phyloP scores from a whole-genome alignment of 1,284 basidiomycete genomes.

The Cutaneotrichosporon sp. region DNA sequence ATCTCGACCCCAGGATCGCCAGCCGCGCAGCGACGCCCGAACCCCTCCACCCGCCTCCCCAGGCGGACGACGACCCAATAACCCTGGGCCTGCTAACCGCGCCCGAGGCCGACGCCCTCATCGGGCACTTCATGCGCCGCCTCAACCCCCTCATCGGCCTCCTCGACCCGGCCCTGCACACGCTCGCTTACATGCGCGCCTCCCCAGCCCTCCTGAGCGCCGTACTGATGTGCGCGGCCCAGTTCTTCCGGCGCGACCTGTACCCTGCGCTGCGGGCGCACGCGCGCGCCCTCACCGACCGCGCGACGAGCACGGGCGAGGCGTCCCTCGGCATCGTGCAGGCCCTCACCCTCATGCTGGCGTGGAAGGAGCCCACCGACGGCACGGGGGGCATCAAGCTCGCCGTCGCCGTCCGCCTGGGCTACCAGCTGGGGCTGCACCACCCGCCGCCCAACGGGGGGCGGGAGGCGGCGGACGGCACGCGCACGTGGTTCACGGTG shows the following conservation, averaged over 20 bases:
- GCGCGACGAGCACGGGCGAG: constrained; percentile 7
- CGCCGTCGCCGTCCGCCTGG: constrained; percentile 20
- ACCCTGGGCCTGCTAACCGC: constrained; percentile 15
- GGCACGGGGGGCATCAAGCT: constrained; percentile 19
- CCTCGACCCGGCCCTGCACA: constrained; percentile 26
- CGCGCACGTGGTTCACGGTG: constrained; percentile 19
- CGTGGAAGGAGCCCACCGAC: constrained; percentile 24
- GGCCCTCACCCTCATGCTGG: constrained; percentile 18
- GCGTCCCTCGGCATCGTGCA: constrained; percentile 17
- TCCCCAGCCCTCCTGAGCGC: constrained; percentile 19
- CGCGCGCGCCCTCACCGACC: constrained; percentile 14
- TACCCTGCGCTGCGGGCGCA: constrained; percentile 14
- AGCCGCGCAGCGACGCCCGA: neutral
- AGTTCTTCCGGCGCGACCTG: constrained; percentile 19
- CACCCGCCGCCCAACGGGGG: neutral
- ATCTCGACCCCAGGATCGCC: neutral
- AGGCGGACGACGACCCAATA: neutral
- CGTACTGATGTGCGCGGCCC: constrained; percentile 16
- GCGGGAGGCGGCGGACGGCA: constrained; percentile 6
- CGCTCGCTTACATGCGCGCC: constrained; percentile 13
- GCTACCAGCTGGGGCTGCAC: constrained; percentile 20
- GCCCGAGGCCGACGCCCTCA: constrained; percentile 19
- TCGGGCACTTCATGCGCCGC: constrained; percentile 13
- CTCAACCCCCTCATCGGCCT: constrained; percentile 21
- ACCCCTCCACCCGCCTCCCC: neutral